A percentile compares a stretch with the other conserved stretches of the same genome.
Conservation (phyloP, 139 green algal species). For the Nannochloris sp. region DNA sequence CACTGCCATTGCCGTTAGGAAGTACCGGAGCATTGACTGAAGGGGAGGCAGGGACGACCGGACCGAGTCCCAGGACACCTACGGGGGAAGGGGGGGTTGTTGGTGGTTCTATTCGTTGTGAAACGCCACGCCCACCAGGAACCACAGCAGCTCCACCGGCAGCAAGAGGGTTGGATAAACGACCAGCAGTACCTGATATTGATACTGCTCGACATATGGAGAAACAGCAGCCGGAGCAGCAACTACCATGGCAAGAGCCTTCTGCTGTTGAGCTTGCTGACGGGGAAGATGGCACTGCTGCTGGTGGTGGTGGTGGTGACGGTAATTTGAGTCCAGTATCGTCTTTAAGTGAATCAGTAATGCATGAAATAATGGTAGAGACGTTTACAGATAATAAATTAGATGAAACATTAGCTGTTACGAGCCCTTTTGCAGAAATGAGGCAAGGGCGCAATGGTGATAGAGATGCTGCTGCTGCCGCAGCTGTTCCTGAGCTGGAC, state of each 20-base stretch:
- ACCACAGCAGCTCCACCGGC: not conserved
- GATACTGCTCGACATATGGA: no score
- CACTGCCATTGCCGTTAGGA: not conserved
- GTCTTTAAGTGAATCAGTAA: constrained; percentile 19
- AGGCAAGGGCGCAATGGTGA: no score
- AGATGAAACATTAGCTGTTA: not conserved
- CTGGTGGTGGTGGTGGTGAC: no score
- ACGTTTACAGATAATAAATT: no score
- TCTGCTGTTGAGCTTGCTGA: not conserved
- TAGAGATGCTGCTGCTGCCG: no score
- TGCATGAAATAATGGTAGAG: constrained; percentile 32
- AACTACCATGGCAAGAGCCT: not conserved
- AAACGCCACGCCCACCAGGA: not conserved
- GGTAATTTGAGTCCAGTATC: constrained; percentile 23
- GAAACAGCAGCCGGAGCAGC: not conserved
- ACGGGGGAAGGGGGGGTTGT: not conserved
- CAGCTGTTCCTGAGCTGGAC: no score
- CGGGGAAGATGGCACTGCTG: not conserved
- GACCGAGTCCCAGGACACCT: not conserved
- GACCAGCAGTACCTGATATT: no score
- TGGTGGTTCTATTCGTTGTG: no score
- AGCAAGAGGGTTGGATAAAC: no score
- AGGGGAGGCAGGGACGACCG: not conserved
- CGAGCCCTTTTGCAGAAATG: no score
- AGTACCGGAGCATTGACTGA: not conserved